Evolutionary conservation across 1,284 basidiomycete genomes (phyloP), one percentile per base, ranked within the genome.

Genomic region (Fomitopsis pinicola): DNA sequence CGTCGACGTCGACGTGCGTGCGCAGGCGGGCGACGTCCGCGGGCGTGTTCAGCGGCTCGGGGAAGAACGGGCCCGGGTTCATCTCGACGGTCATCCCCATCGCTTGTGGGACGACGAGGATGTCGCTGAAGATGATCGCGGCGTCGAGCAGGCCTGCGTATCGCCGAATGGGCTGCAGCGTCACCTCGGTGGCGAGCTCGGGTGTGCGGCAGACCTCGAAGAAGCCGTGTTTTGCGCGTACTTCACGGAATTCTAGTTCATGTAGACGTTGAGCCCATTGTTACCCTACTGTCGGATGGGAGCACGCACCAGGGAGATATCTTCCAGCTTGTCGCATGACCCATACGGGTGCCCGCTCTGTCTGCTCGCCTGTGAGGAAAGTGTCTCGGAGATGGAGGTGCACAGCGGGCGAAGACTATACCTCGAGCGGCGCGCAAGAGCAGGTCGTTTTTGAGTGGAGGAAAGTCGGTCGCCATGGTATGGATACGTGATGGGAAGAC

Each of bases 291-390:
- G 33, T 44, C 4, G 19, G 22, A 28, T 1, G 26, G n/a, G 40
- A 26, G 17, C 22, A 75, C 81, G 75, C 70, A 94, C 94, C 95
- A 75, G 95, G 95, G 57, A 98, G 85, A 77, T 97, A 97, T 59
- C 96, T 85, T 52, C 97, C 96, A 22, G 97, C 97, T 75, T 99
- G 97, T 38, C 97, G 86, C 97, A 99, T 99, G 63, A 98, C 92
- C 97, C 97, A 99, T 63, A 97, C 95, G 14, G 97, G 97, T 2
- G 97, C 94, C 61, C 94, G 87, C 71, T 94, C 91, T 0, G 95
- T 96, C 73, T 86, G 81, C 76, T 97, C 88, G 14, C 95, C 94
- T 90, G 64, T 42, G 63, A 52, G 48, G 42, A 8, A 53, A 40
- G 59, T 42, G 30, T 59, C 40, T 60, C 19, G 60, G 63, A 48